A percentile compares a stretch with the other conserved stretches of the same genome.
These are phyloP conservation scores for Byssochlamys sp. DNA, from an alignment of 2,329 filamentous ascomycete genomes.

Conservation along the genomic window DNA sequence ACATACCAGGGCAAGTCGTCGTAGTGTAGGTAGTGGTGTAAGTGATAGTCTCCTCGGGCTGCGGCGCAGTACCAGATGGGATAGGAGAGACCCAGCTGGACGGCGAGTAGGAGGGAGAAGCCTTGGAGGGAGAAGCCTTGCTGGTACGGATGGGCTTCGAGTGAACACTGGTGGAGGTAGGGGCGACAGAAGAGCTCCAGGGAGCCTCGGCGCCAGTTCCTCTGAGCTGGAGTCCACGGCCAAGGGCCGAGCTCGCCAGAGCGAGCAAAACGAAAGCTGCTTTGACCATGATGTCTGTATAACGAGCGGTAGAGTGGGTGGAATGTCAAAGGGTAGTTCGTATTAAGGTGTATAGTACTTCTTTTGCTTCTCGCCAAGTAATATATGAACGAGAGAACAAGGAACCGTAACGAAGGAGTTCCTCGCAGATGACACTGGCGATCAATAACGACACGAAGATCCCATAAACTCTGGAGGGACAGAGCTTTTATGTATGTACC, in stretches of 20 bases:
- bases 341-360: background rate
- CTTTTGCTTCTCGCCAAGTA: background rate
- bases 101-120: background rate
- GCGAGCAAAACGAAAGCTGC: slow-evolving; percentile 10
- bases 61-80: background rate
- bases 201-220: slow-evolving; percentile 1
- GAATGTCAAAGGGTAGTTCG: background rate
- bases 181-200: background rate
- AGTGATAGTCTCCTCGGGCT: background rate
- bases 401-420: slow-evolving; percentile 42
- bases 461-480: slow-evolving; percentile 1
- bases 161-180: background rate
- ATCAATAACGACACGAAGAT: slow-evolving; percentile 10
- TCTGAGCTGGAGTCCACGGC: slow-evolving; percentile 3
- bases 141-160: background rate
- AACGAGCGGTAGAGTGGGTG: slow-evolving; percentile 6
- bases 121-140: background rate
- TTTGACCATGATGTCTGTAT: slow-evolving; percentile 6
- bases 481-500: slow-evolving; percentile 1
- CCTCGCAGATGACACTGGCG: slow-evolving; percentile 13
- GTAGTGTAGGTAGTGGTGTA: slow-evolving; percentile 8
- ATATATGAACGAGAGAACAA: slow-evolving; percentile 17
- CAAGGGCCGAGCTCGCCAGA: slow-evolving; percentile 11
- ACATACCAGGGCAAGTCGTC: slow-evolving; percentile 7
- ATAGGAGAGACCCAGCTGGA: background rate